phyloP scores from a whole-genome alignment of 2,329 filamentous ascomycete genomes.

The Dothistroma pini region DNA sequence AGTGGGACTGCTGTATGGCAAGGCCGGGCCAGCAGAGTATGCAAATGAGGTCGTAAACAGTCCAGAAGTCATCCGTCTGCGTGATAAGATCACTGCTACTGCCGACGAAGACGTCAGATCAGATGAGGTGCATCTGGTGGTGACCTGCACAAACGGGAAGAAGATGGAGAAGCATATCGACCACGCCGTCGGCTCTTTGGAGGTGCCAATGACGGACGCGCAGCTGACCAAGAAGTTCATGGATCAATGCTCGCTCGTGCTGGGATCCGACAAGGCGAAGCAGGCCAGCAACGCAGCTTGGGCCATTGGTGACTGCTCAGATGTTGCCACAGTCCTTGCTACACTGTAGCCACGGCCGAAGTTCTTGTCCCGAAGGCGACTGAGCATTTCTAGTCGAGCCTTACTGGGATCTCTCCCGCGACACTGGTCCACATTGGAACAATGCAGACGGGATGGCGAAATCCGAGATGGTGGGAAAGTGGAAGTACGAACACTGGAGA shows the following conservation, averaged over 20 bases:
- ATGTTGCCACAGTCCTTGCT: conserved; percentile 12
- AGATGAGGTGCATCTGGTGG: conserved; percentile 42
- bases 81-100: conserved; percentile 46
- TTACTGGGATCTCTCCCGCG: too few species aligned
- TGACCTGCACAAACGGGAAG: conserved; percentile 39
- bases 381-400: too few species aligned
- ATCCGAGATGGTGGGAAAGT: too few species aligned
- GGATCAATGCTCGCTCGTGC: conserved; percentile 44
- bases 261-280: conserved; percentile 36
- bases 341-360: background rate
- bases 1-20: conserved; percentile 49
- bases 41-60: conserved; percentile 47
- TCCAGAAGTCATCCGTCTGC: conserved; percentile 39
- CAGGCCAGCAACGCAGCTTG: conserved; percentile 26
- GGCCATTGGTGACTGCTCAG: conserved; percentile 18
- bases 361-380: background rate
- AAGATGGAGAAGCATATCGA: conserved; percentile 45
- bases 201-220: conserved; percentile 46
- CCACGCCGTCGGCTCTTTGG: conserved; percentile 51
- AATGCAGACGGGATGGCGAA: too few species aligned
- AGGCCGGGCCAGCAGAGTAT: conserved; percentile 51
- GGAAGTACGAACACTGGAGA: too few species aligned
- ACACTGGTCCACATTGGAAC: too few species aligned
- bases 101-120: conserved; percentile 40
- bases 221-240: conserved; percentile 50